Evolutionary conservation across 2,329 filamentous ascomycete species (phyloP).

Genomic region (Microthyrium microscopicum): DNA sequence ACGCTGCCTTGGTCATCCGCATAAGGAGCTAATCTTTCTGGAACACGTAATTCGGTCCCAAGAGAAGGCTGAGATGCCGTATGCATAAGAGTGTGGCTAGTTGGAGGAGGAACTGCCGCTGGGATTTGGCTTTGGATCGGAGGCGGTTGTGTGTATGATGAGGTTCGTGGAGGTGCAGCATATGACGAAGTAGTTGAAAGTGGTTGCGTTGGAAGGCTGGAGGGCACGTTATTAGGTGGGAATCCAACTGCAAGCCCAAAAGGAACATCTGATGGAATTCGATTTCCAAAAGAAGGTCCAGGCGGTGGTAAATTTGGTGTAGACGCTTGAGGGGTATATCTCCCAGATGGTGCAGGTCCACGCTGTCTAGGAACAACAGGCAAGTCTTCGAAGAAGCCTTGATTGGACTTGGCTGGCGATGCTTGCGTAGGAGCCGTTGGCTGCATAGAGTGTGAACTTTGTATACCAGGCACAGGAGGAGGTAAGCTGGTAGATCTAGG

Average conservation of each 20-base stretch:
- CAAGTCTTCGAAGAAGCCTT: conserved; percentile 32
- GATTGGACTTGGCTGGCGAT: too few species aligned
- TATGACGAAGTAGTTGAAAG: conserved; percentile 1
- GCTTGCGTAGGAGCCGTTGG: conserved; percentile 5
- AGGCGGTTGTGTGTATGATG: conserved; percentile 10
- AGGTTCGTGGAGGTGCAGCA: conserved; percentile 7
- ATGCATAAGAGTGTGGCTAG: too few species aligned
- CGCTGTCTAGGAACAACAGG: conserved; percentile 26
- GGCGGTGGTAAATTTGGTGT: conserved; percentile 12
- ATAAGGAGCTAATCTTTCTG: conserved; percentile 3
- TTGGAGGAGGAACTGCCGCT: conserved; percentile 11
- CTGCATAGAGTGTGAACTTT: too few species aligned
- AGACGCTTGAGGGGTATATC: conserved; percentile 20
- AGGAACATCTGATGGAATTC: background rate
- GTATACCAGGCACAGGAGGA: conserved; percentile 3
- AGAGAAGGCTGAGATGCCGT: too few species aligned
- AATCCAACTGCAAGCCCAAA: too few species aligned
- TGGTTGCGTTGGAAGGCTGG: background rate
- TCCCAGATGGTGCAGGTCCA: conserved; percentile 15
- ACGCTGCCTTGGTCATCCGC: conserved; percentile 1
- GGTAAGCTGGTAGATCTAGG: conserved; percentile 3
- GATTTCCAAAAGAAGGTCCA: background rate
- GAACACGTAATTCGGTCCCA: too few species aligned
- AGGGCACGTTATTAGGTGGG: too few species aligned
- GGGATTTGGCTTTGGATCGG: conserved; percentile 15